Conservation (phyloP, 2,329 filamentous ascomycete genomes). For the Aspergillus ibericus region DNA sequence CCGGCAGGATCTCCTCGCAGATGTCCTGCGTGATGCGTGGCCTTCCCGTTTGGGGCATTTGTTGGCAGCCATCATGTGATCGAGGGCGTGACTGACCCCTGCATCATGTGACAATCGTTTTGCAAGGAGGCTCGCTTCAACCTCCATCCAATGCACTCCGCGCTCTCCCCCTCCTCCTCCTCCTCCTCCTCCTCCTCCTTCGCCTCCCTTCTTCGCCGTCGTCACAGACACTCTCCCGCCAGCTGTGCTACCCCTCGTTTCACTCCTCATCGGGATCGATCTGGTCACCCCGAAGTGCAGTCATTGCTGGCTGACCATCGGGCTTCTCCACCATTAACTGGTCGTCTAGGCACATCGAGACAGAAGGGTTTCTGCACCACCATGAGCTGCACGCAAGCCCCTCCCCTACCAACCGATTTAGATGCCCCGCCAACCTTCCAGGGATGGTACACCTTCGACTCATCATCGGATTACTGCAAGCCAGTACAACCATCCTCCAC, state of each 20-base stretch:
- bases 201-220: background rate
- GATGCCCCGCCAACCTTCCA: slow-evolving; percentile 5
- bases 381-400: background rate
- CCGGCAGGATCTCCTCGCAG: background rate
- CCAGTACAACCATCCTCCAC: background rate
- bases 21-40: background rate
- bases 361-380: background rate
- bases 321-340: background rate
- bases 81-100: background rate
- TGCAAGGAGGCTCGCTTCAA: background rate
- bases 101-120: background rate
- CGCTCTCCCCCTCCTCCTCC: background rate
- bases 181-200: background rate
- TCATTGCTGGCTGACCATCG: background rate
- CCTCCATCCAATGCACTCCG: background rate
- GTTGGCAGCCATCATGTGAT: background rate
- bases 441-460: slow-evolving; percentile 9
- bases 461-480: background rate
- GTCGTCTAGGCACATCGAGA: background rate
- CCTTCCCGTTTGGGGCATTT: background rate
- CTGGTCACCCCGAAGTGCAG: background rate
- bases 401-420: background rate
- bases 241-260: background rate
- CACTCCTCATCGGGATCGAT: background rate
- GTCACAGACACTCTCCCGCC: background rate